Evolutionary conservation across 2,329 filamentous ascomycete genomes (phyloP), one percentile per base, ranked within the genome.

Genomic region (Emericellopsis atlantica): DNA sequence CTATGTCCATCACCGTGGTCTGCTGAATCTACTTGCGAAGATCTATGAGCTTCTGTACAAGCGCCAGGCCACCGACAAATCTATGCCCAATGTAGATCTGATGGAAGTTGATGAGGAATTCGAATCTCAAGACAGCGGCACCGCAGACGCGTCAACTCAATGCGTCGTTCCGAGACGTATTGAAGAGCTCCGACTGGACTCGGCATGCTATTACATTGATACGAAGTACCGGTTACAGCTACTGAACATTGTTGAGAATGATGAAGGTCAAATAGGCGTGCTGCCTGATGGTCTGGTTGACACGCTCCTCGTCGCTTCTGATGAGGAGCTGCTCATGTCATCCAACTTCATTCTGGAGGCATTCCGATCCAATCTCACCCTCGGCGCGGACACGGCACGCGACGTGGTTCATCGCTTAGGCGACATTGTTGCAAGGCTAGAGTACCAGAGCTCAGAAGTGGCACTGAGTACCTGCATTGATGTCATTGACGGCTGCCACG

Each of bases 371-470:
- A 72, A 79, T 48, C 55, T 79, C 2, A 54, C 66, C n/a, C 54
- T 73, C 11, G 59, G 62, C 10, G 56, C 63, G 0, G 65, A 69
- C 10, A 65, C 69, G 45, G 69, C 71, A 2, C 46, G 60, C 9
- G 57, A 49, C 4, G 57, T 80, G 2, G 55, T 80, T 18, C 60
- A 72, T 45, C 64, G 66, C 24, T 52, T 76, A 5, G 75, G 73
- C 1, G 54, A 52, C 0, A 60, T 79, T 6, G 67, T 81, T 18
- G 61, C 65, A 12, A 63, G 68, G 4, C 73, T 77, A 43, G 70
- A 76, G 23, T 81, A 81, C 50, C 76, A 80, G 43, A 76, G 78
- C 47, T 90, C 82, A 45, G 89, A 95, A 60, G 74, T 80, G 16
- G 77, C 83, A 4, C 64, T 87, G 38, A 72, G 71, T 36, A 65